Evolutionary conservation across 441 rosid genomes (phyloP).

Genomic region (Brassica balearica): DNA sequence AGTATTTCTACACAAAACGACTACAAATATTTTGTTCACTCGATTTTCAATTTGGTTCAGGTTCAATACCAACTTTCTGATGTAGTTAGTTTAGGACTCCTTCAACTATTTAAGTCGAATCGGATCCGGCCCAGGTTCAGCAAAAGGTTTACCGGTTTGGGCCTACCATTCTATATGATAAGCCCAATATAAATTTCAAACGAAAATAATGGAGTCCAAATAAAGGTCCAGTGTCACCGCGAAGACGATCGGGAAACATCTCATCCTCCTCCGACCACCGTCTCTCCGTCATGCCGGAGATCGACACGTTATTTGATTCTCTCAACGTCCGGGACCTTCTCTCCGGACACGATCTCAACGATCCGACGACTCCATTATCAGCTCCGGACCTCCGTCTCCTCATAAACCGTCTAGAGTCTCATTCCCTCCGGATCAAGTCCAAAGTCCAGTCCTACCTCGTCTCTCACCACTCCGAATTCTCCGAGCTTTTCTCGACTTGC

Average conservation of each 20-base stretch:
- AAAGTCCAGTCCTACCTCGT: conserved; percentile 84
- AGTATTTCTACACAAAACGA: no score
- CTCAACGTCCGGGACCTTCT: conserved; percentile 88
- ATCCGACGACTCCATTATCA: conserved; percentile 80
- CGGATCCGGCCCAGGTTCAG: no score
- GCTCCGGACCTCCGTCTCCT: conserved; percentile 99
- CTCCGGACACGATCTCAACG: conserved; percentile 76
- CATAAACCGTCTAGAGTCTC: conserved; percentile 77
- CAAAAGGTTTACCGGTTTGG: not conserved
- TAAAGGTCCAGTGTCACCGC: conserved; percentile 28
- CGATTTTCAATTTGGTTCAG: no score
- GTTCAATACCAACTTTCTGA: no score
- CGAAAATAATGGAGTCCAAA: not conserved
- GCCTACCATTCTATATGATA: conserved; percentile 18
- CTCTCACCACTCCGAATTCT: conserved; percentile 82
- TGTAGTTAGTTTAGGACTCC: no score
- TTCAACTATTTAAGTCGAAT: no score
- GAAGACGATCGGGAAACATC: conserved; percentile 25
- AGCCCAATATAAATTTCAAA: conserved; percentile 2
- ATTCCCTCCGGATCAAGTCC: conserved; percentile 85
- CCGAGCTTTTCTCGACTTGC: conserved; percentile 80
- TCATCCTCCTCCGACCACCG: conserved; percentile 26
- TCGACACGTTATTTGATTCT: conserved; percentile 79
- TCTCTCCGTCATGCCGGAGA: conserved; percentile 48
- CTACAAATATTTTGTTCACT: no score